Conservation (phyloP, 257 asterid genomes). For the Plantago ovata region DNA sequence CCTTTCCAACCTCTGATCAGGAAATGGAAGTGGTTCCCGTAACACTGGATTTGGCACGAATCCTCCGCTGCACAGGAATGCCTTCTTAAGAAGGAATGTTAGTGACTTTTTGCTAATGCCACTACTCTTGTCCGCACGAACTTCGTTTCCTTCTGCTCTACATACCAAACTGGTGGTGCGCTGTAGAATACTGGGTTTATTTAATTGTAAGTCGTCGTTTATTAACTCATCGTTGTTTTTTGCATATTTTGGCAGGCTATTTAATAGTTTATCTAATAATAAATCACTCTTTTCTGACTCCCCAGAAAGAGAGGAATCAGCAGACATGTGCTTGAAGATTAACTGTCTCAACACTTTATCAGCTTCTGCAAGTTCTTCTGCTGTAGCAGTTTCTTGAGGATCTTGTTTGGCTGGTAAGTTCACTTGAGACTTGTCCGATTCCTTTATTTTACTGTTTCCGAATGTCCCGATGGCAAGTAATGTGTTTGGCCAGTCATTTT, state of each 20-base stretch:
- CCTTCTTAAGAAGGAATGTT: constrained; percentile 55
- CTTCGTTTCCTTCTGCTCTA: constrained; percentile 29
- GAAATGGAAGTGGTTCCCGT: constrained; percentile 41
- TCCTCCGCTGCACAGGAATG: constrained; percentile 44
- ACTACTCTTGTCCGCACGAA: constrained; percentile 20
- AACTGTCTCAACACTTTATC: constrained; percentile 31
- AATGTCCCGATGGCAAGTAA: constrained; percentile 83
- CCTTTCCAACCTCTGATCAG: constrained; percentile 41
- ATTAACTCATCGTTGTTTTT: constrained; percentile 6
- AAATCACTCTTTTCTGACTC: constrained; percentile 27
- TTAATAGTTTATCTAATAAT: constrained; percentile 31
- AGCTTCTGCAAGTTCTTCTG: constrained; percentile 33
- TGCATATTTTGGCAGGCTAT: constrained; percentile 30
- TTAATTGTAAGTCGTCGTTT: constrained; percentile 7
- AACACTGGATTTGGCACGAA: constrained; percentile 28
- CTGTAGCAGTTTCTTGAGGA: constrained; percentile 12
- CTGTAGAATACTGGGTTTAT: constrained; percentile 19
- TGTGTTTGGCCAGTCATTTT: constrained; percentile 71
- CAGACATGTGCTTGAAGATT: constrained; percentile 18
- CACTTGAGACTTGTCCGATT: constrained; percentile 20
- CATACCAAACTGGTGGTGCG: constrained; percentile 23
- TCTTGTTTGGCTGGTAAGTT: constrained; percentile 13
- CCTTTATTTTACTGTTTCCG: constrained; percentile 40
- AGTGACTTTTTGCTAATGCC: constrained; percentile 47
- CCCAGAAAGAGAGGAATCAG: constrained; percentile 13